A percentile compares a stretch with the other conserved stretches of the same genome.
Conservation (phyloP, 176 grass and related monocot species). For the Zea luxurians region DNA sequence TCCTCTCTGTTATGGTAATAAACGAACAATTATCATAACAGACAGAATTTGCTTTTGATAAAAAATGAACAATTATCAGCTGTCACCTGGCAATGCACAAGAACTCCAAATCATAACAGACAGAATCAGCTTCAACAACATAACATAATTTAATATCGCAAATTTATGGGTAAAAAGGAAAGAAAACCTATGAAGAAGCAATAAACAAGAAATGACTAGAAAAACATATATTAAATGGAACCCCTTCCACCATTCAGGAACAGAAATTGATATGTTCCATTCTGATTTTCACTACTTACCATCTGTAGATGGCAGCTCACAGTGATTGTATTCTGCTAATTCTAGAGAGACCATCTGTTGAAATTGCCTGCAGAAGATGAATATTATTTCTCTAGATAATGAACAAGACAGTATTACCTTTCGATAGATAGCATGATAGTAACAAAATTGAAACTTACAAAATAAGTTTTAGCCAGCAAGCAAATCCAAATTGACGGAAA, state of each 20-base stretch:
- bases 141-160: neutral
- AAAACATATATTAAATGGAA: neutral
- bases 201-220: neutral
- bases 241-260: neutral
- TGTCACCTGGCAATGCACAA: neutral
- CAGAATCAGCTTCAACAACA: neutral
- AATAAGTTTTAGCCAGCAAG: slow-evolving; percentile 5
- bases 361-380: slow-evolving; percentile 62
- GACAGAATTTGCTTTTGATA: neutral
- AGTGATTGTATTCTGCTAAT: slow-evolving; percentile 22
- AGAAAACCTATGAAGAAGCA: neutral
- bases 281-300: slow-evolving; percentile 33
- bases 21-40: neutral
- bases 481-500: slow-evolving; percentile 22
- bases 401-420: neutral
- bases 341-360: slow-evolving; percentile 44
- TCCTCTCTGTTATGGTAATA: neutral
- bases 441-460: neutral
- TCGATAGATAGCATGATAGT: neutral
- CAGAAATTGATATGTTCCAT: neutral
- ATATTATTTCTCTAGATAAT: slow-evolving; percentile 23
- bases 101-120: neutral
- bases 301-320: slow-evolving; percentile 28
- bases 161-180: neutral
- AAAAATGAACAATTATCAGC: neutral